Evolutionary conservation across 2,329 filamentous ascomycete genomes (phyloP), one percentile per base, ranked within the genome.

Genomic region (Blastomyces silverae): DNA sequence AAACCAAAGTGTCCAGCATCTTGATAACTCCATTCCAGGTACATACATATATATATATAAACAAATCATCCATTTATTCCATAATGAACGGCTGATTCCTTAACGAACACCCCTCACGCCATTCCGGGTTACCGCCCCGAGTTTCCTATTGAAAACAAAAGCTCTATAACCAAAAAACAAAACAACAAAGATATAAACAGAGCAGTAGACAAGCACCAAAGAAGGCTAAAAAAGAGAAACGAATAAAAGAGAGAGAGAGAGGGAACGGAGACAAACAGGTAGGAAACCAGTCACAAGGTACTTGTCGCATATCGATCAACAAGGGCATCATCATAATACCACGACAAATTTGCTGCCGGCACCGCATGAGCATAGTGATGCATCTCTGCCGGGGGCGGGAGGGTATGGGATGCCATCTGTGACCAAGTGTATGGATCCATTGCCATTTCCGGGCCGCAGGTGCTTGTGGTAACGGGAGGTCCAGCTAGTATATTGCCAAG

Each of bases 251-350:
- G 22, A 25, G 1, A 5, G 6, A 13, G 10, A 39, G 37, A 1
- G 34, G 37, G 37, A 13, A 13, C 8, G 10, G 37, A 39, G 10
- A 2, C 2, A 8, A 39, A 39, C 13, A 39, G 10, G 11, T 39
- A 39, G 10, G 37, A n/a, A 57, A 61, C 8, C 17, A 8, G 2
- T 61, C 28, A 61, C 59, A 61, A 37, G 15, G 59, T 34, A 25
- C 59, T 61, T 13, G 59, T 61, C 25, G 59, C 59, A 34, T 61
- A 61, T n/a, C 59, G 42, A 10, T 61, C 42, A 44, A 52, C 59
- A 52, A 61, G 59, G 17, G 28, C 8, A 61, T 61, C 44, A 50
- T 61, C 59, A 20, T 61, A 61, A 28, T 61, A 61, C 59, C 59
- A 61, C 17, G n/a, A 17, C 22, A 61, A 22, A 34, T 50, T 34